phyloP scores from a whole-genome alignment of 257 asterid species.

The Ajuga chamaepitys region DNA sequence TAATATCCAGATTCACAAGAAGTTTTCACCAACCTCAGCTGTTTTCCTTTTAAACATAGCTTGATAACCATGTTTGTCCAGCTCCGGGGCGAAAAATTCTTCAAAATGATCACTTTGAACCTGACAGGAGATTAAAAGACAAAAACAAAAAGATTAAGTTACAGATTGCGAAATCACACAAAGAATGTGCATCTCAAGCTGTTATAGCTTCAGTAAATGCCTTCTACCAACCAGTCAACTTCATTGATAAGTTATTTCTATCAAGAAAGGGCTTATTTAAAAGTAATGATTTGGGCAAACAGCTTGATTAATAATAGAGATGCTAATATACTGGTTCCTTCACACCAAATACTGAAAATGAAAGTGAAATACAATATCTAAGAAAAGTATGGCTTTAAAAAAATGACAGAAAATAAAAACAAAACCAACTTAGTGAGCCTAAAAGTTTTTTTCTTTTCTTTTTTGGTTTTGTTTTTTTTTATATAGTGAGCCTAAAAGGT shows the following conservation, averaged over 20 bases:
- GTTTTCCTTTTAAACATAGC: slow-evolving; percentile 75
- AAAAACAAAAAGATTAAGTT: not conserved
- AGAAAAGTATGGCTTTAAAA: not conserved
- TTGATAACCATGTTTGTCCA: slow-evolving; percentile 96
- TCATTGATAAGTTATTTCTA: not conserved
- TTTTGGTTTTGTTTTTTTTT: too few species aligned
- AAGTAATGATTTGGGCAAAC: not conserved
- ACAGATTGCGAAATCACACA: not conserved
- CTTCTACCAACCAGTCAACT: not conserved
- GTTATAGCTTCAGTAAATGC: slow-evolving; percentile 1
- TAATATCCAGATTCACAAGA: slow-evolving; percentile 3
- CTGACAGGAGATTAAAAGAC: slow-evolving; percentile 28
- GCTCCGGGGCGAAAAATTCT: slow-evolving; percentile 91
- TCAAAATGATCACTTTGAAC: slow-evolving; percentile 93
- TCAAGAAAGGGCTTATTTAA: not conserved
- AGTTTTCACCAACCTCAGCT: slow-evolving; percentile 62
- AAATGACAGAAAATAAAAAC: not conserved
- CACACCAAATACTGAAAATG: not conserved
- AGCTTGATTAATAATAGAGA: not conserved
- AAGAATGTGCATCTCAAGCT: not conserved
- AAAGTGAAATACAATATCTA: not conserved
- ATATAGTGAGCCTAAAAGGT: too few species aligned
- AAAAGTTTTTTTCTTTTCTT: too few species aligned
- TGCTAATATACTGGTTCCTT: slow-evolving; percentile 2
- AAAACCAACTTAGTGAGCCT: not conserved